Evolutionary conservation across 345 rosid genomes (phyloP).

Genomic region (Eucalyptus urophylla): DNA sequence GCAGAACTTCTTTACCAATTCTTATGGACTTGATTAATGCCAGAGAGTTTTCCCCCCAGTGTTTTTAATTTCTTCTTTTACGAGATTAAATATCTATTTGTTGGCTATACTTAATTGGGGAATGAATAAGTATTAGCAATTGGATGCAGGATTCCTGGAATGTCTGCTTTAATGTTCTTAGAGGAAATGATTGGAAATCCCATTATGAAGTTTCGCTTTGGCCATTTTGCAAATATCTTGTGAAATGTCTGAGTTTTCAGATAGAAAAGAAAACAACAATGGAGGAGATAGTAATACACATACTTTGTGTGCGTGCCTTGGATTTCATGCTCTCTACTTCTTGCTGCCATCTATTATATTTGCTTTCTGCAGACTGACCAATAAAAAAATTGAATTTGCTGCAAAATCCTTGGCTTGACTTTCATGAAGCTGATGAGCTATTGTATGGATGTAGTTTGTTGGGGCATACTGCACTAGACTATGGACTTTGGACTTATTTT

Average conservation of each 20-base stretch:
- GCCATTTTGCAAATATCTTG: neutral
- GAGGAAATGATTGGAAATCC: neutral
- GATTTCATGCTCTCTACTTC: neutral
- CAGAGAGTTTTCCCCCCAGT: neutral
- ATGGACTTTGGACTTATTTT: neutral
- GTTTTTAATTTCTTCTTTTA: neutral
- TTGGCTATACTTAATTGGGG: neutral
- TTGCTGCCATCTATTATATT: neutral
- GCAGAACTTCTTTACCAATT: neutral
- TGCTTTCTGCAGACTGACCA: neutral
- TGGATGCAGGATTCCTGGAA: neutral
- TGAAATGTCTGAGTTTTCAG: neutral
- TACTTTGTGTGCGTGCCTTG: neutral
- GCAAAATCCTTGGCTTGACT: neutral
- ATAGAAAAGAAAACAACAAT: neutral
- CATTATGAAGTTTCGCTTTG: neutral
- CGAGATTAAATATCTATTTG: neutral
- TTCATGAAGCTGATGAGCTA: neutral
- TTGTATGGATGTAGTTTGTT: neutral
- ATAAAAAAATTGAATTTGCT: neutral
- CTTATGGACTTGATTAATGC: neutral
- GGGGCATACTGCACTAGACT: neutral
- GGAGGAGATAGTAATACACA: neutral
- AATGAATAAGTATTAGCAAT: neutral
- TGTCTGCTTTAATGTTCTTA: neutral